phyloP scores from a whole-genome alignment of 169 alveolate genomes.

The Amoebophrya sp. region DNA sequence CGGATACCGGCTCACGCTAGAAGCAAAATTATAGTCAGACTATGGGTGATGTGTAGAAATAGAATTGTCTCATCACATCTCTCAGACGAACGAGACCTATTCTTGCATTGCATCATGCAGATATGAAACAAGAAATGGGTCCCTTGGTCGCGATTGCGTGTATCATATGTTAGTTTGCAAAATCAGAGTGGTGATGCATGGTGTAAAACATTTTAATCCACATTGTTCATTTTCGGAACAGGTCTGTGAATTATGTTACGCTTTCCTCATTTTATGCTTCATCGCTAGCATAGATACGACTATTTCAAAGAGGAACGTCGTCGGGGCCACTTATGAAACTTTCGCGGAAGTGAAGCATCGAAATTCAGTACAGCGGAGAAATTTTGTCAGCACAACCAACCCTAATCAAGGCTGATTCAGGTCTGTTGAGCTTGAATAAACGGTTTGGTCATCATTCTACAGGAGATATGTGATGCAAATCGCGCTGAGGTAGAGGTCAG shows the following conservation, averaged over 20 bases:
- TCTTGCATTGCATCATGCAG: not conserved
- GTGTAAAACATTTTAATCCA: not conserved
- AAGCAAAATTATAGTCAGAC: not conserved
- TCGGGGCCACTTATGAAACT: too few species aligned
- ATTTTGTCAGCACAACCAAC: not conserved
- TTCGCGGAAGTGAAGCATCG: too few species aligned
- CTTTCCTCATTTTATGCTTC: too few species aligned
- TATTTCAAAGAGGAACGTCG: too few species aligned
- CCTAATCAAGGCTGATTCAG: not conserved
- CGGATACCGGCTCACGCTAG: too few species aligned
- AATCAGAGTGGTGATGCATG: slow-evolving; percentile 20
- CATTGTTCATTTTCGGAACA: slow-evolving; percentile 21
- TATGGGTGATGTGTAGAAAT: slow-evolving; percentile 16
- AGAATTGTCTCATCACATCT: slow-evolving; percentile 23
- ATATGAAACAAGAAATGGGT: not conserved
- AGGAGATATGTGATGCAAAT: too few species aligned
- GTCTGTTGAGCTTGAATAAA: slow-evolving; percentile 20
- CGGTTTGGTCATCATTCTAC: not conserved
- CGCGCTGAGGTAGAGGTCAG: too few species aligned
- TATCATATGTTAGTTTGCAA: too few species aligned
- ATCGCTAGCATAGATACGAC: too few species aligned
- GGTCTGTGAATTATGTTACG: not conserved
- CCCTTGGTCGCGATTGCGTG: not conserved
- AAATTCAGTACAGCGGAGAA: slow-evolving; percentile 12
- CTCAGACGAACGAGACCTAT: slow-evolving; percentile 28